Evolutionary conservation across 345 rosid species (phyloP), one percentile per base, ranked within the genome.

Genomic region (Citrus sp.): DNA sequence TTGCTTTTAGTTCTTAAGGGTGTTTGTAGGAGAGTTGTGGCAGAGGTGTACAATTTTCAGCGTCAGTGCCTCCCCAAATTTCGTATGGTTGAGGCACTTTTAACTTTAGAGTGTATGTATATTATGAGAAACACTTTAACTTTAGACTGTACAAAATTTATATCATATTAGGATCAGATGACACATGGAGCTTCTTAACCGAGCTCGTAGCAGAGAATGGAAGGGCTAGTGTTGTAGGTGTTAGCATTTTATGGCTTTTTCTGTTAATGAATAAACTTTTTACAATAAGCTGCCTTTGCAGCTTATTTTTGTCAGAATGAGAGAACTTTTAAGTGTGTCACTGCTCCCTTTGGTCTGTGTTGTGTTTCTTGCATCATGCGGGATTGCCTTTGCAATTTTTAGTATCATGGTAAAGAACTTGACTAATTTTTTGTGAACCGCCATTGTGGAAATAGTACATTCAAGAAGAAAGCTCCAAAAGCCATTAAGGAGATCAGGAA

Each of bases 401-500:
- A 14, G 25, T 19, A 21, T 35, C 13, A 21, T 9, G 25, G 34
- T 3, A 35, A 7, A 27, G 3, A 24, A n/a, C 28, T 54, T 76
- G 64, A 64, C 63, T 65, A 63, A 9, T 8, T 54, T 51, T 6
- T 54, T 51, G 51, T 35, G 32, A 16, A 0, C 16, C 13, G 8
- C 27, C 7, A 16, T 75, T 72, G 32, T 62, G 59, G 62, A 59
- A 79, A 80, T 85, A 88, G 92, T 76, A 88, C 92, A 0, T 89
- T 88, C 86, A 89, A 89, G 86, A 88, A 89, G 91, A 89, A 86
- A 77, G 92, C 92, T 66, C 92, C 92, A 2, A 89, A 85, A 37
- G 92, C 91, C 38, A 89, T 89, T 2, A 89, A 89, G 60, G 93
- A 89, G 84, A 89, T 88, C 21, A 82, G 86, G 83, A 89, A 88